Evolutionary conservation across 257 asterid species (phyloP).

Genomic region (Penstemon eatonii): DNA sequence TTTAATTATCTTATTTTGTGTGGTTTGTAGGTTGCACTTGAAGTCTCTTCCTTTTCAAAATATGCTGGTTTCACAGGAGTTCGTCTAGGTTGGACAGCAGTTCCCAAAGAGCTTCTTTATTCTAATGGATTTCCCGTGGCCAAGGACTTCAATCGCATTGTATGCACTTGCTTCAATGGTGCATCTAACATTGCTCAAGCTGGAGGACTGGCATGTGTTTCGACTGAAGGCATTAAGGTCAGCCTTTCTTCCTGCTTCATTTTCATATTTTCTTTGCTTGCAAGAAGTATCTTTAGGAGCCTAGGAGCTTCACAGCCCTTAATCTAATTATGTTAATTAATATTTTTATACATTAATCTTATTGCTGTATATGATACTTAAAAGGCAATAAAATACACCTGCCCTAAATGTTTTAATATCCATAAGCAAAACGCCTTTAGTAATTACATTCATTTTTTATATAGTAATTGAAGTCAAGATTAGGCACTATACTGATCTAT

Average conservation of each 20-base stretch:
- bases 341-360: too few species aligned
- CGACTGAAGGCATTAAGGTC: slow-evolving; percentile 87
- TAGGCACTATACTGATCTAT: too few species aligned
- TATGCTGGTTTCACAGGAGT: slow-evolving; percentile 98
- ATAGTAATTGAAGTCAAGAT: too few species aligned
- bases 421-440: too few species aligned
- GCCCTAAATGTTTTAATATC: too few species aligned
- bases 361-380: too few species aligned
- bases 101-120: slow-evolving; percentile 77
- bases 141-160: slow-evolving; percentile 95
- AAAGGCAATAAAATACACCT: too few species aligned
- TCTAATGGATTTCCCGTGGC: slow-evolving; percentile 92
- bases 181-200: slow-evolving; percentile 97
- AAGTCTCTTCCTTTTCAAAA: slow-evolving; percentile 94
- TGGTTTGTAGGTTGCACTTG: slow-evolving; percentile 82
- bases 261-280: slow-evolving; percentile 1
- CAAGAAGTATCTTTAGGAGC: neutral
- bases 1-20: neutral
- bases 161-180: slow-evolving; percentile 90
- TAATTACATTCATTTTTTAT: too few species aligned
- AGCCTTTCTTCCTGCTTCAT: slow-evolving; percentile 15
- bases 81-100: slow-evolving; percentile 96
- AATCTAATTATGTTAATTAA: too few species aligned
- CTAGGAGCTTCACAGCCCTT: too few species aligned
- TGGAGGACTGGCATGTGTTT: slow-evolving; percentile 90